These are phyloP conservation scores for Hortiboletus campestris DNA, from an alignment of 768 basidiomycete species.

Conservation along the genomic window DNA sequence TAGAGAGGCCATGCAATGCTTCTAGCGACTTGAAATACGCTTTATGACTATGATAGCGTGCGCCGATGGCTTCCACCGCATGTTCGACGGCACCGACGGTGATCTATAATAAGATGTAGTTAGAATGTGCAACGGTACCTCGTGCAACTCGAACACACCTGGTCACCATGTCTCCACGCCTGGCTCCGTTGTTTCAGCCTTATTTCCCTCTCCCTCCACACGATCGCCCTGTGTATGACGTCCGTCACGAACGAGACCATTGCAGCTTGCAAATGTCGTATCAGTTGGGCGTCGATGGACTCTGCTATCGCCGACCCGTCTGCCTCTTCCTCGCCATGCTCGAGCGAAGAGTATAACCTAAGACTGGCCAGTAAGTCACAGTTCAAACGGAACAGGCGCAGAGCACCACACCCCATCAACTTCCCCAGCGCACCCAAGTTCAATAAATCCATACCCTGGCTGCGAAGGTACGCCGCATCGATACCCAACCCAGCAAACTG, in stretches of 20 bases:
- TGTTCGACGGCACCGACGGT: constrained; percentile 43
- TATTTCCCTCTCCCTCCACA: constrained; percentile 57
- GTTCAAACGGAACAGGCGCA: background rate
- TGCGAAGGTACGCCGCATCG: constrained; percentile 40
- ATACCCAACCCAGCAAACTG: constrained; percentile 46
- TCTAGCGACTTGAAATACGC: constrained; percentile 41
- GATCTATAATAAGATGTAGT: constrained; percentile 36
- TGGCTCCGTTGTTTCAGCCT: constrained; percentile 56
- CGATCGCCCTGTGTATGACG: constrained; percentile 49
- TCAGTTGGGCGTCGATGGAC: constrained; percentile 49
- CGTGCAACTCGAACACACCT: constrained; percentile 31
- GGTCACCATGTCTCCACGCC: constrained; percentile 52
- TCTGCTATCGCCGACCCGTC: constrained; percentile 19
- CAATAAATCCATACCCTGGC: constrained; percentile 43
- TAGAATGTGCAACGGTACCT: background rate
- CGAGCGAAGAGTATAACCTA: constrained; percentile 33
- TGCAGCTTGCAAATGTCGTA: constrained; percentile 45
- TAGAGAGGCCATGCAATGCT: constrained; percentile 4
- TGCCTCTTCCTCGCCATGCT: constrained; percentile 19
- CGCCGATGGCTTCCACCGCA: constrained; percentile 49
- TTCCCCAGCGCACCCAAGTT: constrained; percentile 35
- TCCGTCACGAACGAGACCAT: constrained; percentile 52
- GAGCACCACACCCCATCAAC: constrained; percentile 40
- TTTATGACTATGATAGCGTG: constrained; percentile 36
- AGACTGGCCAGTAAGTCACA: constrained; percentile 1